These are phyloP conservation scores for Silene latifolia DNA, from an alignment of 148 eudicot species.

Conservation along the genomic window DNA sequence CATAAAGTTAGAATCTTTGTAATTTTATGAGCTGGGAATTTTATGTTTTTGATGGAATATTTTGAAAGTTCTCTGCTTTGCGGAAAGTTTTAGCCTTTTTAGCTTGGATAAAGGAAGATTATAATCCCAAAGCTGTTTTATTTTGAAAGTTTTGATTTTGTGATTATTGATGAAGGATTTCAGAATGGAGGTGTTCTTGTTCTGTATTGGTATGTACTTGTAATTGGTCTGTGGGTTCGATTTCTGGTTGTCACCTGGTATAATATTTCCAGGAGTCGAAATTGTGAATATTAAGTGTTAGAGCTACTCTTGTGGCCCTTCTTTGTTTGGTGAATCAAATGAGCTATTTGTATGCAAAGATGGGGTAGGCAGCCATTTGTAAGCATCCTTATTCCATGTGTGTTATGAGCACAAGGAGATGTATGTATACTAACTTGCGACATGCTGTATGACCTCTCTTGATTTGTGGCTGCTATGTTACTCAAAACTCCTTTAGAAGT, in stretches of 20 bases:
- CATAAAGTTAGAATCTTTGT: slow-evolving; percentile 5
- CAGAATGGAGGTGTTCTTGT: slow-evolving; percentile 10
- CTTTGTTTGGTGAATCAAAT: background rate
- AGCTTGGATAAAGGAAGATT: background rate
- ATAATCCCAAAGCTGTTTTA: background rate
- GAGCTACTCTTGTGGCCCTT: background rate
- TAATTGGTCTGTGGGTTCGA: background rate
- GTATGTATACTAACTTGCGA: too few relatives aligned
- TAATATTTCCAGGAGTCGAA: background rate
- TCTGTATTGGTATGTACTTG: background rate
- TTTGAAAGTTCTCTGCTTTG: slow-evolving; percentile 2
- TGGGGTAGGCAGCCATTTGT: too few relatives aligned
- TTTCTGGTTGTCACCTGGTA: background rate
- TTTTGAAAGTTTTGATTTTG: slow-evolving; percentile 9
- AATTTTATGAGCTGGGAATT: background rate
- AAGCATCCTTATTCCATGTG: too few relatives aligned
- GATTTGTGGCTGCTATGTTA: too few relatives aligned
- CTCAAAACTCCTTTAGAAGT: too few relatives aligned
- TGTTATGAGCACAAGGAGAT: too few relatives aligned
- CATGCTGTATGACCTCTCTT: background rate
- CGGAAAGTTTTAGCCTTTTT: background rate
- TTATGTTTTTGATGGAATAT: background rate
- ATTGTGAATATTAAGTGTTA: background rate
- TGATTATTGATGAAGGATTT: slow-evolving; percentile 7
- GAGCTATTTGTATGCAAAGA: background rate